phyloP scores from a whole-genome alignment of 768 basidiomycete species.

The Asterophora lycoperdoides region DNA sequence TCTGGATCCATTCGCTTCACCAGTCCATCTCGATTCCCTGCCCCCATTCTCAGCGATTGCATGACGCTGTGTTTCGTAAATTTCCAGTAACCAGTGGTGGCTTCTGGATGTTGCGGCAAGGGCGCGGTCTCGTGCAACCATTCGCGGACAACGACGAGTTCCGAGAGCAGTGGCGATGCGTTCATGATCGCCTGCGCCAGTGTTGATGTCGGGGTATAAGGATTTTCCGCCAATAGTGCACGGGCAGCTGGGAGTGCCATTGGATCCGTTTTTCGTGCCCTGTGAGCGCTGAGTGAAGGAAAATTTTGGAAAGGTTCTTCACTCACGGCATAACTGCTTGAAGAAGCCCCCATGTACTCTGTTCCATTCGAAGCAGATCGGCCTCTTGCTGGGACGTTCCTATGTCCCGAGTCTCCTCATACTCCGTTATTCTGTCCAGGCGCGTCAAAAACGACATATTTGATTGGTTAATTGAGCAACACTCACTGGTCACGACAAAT shows the following conservation, averaged over 20 bases:
- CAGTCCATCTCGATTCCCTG: constrained; percentile 40
- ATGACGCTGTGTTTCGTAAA: constrained; percentile 75
- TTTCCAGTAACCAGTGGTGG: constrained; percentile 78
- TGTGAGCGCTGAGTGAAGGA: background rate
- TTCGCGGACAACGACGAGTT: constrained; percentile 80
- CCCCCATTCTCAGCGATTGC: constrained; percentile 55
- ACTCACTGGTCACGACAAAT: constrained; percentile 57
- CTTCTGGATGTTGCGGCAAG: constrained; percentile 56
- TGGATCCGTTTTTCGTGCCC: constrained; percentile 67
- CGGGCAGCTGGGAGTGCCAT: constrained; percentile 44
- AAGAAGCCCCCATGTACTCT: constrained; percentile 67
- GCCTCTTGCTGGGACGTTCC: constrained; percentile 45
- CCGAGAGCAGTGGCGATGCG: constrained; percentile 50
- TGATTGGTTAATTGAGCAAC: background rate
- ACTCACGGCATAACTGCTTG: constrained; percentile 52
- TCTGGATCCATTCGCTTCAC: constrained; percentile 81
- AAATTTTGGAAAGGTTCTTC: background rate
- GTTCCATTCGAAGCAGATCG: constrained; percentile 65
- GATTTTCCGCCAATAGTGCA: constrained; percentile 61
- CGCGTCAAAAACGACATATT: constrained; percentile 1
- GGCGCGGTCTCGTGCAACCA: constrained; percentile 82
- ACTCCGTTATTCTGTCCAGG: constrained; percentile 45
- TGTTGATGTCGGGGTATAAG: constrained; percentile 75
- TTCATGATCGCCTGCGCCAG: constrained; percentile 73
- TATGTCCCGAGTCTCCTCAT: constrained; percentile 33